Percentiles rank a stretch among this genome's conserved stretches.
Conservation (phyloP, 495 filamentous ascomycete genomes). For the Penicillium bovifimosum region DNA sequence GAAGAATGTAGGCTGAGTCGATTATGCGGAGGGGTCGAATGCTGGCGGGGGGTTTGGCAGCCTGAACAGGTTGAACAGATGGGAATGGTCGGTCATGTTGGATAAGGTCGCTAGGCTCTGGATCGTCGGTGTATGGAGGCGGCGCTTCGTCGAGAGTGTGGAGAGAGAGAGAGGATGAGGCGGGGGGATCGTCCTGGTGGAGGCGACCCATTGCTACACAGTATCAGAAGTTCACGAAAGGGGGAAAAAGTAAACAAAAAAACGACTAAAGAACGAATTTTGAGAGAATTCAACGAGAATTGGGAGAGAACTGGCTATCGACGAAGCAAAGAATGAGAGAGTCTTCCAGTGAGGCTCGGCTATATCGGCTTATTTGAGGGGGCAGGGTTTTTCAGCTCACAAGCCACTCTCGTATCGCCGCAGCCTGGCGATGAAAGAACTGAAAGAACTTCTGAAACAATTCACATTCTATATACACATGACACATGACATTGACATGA, state of each 20-base stretch:
- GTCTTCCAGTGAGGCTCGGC: background rate
- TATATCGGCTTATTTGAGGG: no score
- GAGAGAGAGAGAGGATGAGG: constrained; percentile 20
- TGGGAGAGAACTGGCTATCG: no score
- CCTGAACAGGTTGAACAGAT: background rate
- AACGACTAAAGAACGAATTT: no score
- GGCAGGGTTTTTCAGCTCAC: background rate
- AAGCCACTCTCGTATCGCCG: background rate
- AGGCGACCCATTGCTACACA: constrained; percentile 17
- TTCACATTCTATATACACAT: no score
- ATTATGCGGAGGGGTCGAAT: constrained; percentile 10
- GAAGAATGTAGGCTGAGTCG: constrained; percentile 21
- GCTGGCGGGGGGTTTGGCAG: background rate
- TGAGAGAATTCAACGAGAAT: no score
- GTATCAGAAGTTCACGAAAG: background rate
- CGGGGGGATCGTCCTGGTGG: constrained; percentile 9
- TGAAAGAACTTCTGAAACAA: no score
- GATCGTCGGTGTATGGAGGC: constrained; percentile 24
- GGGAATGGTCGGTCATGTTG: background rate
- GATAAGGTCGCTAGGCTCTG: background rate
- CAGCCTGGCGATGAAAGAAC: background rate
- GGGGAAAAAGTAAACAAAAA: background rate
- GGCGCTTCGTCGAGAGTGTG: constrained; percentile 21
- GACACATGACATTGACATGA: no score
- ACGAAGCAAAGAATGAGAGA: background rate